Conservation (phyloP, 2,329 filamentous ascomycete species). For the Exophiala xenobiotica region DNA sequence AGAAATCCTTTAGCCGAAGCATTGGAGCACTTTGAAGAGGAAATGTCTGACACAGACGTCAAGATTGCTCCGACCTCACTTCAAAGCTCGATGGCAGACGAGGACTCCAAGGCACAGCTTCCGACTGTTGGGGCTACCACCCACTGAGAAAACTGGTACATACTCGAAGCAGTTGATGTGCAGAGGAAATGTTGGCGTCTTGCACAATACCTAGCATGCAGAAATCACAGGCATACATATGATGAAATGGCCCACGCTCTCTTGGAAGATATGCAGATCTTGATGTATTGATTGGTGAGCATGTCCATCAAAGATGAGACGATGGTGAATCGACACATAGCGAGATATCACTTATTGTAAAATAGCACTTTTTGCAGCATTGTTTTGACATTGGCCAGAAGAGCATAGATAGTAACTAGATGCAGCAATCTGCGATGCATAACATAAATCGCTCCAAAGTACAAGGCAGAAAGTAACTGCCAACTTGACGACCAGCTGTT, state of each 20-base stretch:
- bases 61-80: not conserved
- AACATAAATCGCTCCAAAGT: too few species aligned
- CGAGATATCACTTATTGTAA: conserved; percentile 8
- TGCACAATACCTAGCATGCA: conserved; percentile 9
- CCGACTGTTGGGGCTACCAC: not conserved
- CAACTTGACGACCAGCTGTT: too few species aligned
- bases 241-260: conserved; percentile 22
- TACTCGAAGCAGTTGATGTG: not conserved
- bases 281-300: conserved; percentile 20
- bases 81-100: not conserved
- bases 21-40: conserved; percentile 20
- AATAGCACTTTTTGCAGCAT: conserved; percentile 13
- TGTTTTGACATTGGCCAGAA: conserved; percentile 1
- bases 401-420: not conserved
- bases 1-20: conserved; percentile 25
- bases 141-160: not conserved
- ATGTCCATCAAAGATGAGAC: conserved; percentile 15
- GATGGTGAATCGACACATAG: conserved; percentile 15
- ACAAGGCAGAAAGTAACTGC: too few species aligned
- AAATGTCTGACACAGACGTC: not conserved
- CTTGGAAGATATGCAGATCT: conserved; percentile 24
- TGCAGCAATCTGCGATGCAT: not conserved
- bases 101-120: conserved; percentile 1
- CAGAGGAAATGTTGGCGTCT: conserved; percentile 5
- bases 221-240: conserved; percentile 22